phyloP scores from a whole-genome alignment of 371 early-diverging fungal genomes.

The Nematocida sp. region DNA sequence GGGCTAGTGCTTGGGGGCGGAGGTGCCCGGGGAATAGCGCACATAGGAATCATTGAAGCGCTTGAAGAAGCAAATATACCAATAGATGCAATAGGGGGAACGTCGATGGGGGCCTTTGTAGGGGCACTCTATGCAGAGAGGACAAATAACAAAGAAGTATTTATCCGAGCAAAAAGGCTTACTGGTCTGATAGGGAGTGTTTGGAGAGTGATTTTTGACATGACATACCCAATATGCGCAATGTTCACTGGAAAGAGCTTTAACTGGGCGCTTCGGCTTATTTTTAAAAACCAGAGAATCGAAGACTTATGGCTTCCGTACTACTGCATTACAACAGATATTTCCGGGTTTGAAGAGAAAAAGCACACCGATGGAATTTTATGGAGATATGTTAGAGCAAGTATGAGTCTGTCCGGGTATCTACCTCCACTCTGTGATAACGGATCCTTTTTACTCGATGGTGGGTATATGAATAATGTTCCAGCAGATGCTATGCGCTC shows the following conservation, averaged over 20 bases:
- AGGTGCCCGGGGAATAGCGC: constrained; percentile 92
- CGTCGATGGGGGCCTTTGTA: constrained; percentile 91
- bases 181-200: constrained; percentile 76
- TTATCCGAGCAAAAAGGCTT: constrained; percentile 81
- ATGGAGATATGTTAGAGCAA: constrained; percentile 93
- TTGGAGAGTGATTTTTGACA: constrained; percentile 83
- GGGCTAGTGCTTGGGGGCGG: constrained; percentile 98
- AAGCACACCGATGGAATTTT: constrained; percentile 83
- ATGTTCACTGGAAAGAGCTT: constrained; percentile 77
- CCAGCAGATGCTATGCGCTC: constrained; percentile 86
- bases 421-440: constrained; percentile 82
- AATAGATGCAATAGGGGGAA: constrained; percentile 88
- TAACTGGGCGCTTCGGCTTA: constrained; percentile 87
- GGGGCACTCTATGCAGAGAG: constrained; percentile 88
- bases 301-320: constrained; percentile 96
- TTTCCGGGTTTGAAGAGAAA: constrained; percentile 85
- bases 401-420: constrained; percentile 89
- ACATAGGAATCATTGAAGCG: constrained; percentile 88
- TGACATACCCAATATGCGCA: constrained; percentile 80
- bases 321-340: constrained; percentile 91
- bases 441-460: constrained; percentile 91
- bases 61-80: constrained; percentile 96
- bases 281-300: constrained; percentile 82
- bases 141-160: constrained; percentile 79
- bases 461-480: constrained; percentile 96